Evolutionary conservation across 352 stramenopile genomes (phyloP), one percentile per base, ranked within the genome.

Genomic region (Pythium coloratum): DNA sequence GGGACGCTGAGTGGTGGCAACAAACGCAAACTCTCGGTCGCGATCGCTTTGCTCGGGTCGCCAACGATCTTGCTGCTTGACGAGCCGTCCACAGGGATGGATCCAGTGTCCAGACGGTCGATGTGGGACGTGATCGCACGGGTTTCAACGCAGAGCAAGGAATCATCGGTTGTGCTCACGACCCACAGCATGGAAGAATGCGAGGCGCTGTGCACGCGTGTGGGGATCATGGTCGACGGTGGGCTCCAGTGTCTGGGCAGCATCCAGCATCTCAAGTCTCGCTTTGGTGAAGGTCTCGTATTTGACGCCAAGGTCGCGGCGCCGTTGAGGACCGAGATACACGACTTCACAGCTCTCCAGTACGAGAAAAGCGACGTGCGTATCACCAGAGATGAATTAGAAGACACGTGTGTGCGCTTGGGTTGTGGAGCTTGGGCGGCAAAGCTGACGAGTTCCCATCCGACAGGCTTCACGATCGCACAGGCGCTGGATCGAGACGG

Each of bases 131-230:
- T 95, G 6, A 94, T 96, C 57, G 80, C 78, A 14, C 70, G 86
- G 44, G 75, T 90, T 46, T 79, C 82, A 42, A 86, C 77, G 1
- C 66, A 73, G 54, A 75, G 72, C 75, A 81, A 88, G 46, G 65
- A 84, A 24, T 76, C 84, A 20, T 86, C 81, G 14, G 77, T 98
- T 30, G 67, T 98, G 28, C 81, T 97, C 40, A 98, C 94, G 20
- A 98, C 94, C 1, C 95, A 98, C 75, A 95, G 87, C 71, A 98
- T 98, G 94, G 82, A 98, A 60, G 95, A 98, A 65, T 95, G 83
- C 36, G 95, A 73, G 67, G 98, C 66, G 73, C 76, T 46, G 66
- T 98, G 16, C 95, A 89, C 70, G 78, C 88, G 47, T 9, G 69
- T 71, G 3, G 92, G 80, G 13, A 98, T 98, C 66, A 96, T 98